phyloP scores from a whole-genome alignment of 768 basidiomycete species.

The Jaapia argillacea region DNA sequence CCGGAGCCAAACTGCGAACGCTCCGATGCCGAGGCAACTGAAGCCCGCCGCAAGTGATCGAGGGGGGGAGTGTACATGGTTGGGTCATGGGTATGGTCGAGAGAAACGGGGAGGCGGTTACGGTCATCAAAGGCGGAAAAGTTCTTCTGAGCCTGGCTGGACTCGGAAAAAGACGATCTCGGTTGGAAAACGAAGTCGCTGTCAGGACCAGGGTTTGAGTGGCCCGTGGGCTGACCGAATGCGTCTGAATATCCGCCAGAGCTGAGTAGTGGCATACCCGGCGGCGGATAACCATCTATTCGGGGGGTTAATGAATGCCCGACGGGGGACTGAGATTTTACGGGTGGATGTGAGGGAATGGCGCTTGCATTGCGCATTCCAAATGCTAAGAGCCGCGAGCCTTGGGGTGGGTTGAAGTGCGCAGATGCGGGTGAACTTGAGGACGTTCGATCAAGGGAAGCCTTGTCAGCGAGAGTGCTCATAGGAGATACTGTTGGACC shows the following conservation, averaged over 20 bases:
- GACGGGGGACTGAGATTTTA: conserved; percentile 5
- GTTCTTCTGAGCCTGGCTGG: background rate
- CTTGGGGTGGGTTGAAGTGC: conserved; percentile 25
- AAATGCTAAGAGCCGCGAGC: conserved; percentile 34
- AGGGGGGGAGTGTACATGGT: background rate
- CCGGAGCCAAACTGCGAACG: background rate
- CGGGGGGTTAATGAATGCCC: background rate
- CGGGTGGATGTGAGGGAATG: conserved; percentile 3
- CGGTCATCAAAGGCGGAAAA: background rate
- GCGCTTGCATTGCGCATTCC: conserved; percentile 19
- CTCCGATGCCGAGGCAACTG: background rate
- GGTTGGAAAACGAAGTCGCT: background rate
- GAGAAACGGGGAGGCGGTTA: background rate
- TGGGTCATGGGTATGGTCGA: background rate
- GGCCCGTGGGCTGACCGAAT: too few relatives aligned
- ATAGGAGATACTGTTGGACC: conserved; percentile 4
- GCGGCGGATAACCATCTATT: too few relatives aligned
- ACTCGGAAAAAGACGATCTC: background rate
- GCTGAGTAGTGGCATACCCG: too few relatives aligned
- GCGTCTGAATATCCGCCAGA: too few relatives aligned
- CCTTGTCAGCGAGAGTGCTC: conserved; percentile 7
- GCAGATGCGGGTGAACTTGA: background rate
- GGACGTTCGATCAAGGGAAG: too few relatives aligned
- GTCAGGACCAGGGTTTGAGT: too few relatives aligned
- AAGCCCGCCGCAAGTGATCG: background rate